Evolutionary conservation across 306 rosid genomes (phyloP), one percentile per base, ranked within the genome.

Genomic region (Vigna mungo): DNA sequence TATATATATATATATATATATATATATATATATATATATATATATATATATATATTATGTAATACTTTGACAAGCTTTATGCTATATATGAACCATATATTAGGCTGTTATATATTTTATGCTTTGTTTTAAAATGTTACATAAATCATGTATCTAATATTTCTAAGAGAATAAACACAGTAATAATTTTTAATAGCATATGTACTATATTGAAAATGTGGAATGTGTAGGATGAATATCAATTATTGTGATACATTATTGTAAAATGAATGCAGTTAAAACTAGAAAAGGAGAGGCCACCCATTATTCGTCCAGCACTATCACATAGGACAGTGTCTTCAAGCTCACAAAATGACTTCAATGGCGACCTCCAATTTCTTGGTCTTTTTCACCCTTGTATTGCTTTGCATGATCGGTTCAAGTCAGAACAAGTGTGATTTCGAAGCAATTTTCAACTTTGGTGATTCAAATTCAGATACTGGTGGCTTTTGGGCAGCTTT

Each of bases 401-500:
- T 83, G 51, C 46, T 81, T 27, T 78, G 77, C 23, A 67, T 44
- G 37, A 46, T 46, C 20, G 48, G 67, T 34, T 62, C 49, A 37
- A 48, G 77, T 62, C 36, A 68, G 6, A 56, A 68, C 0, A 77
- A 84, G 37, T 92, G 97, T 82, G 85, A 86, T 2, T 87, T 92
- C 23, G 55, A 89, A 77, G 97, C 85, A 9, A 68, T 74, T 6
- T 74, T 73, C 71, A 81, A 77, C 82, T 77, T 81, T 37, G 75
- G 74, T 0, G 84, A 78, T 74, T 83, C 85, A n/a, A 84, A 84
- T 68, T 81, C 88, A 8, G 88, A 84, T 3, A 84, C 88, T 2
- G 88, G 80, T 52, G 81, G 83, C 14, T 77, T 78, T 7, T 81
- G 78, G 87, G 90, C 98, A 5, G 97, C 89, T 44, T 94, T 94